Base-by-base conservation (phyloP, 2,329 filamentous ascomycete species). In the Fusarium palustre region DNA sequence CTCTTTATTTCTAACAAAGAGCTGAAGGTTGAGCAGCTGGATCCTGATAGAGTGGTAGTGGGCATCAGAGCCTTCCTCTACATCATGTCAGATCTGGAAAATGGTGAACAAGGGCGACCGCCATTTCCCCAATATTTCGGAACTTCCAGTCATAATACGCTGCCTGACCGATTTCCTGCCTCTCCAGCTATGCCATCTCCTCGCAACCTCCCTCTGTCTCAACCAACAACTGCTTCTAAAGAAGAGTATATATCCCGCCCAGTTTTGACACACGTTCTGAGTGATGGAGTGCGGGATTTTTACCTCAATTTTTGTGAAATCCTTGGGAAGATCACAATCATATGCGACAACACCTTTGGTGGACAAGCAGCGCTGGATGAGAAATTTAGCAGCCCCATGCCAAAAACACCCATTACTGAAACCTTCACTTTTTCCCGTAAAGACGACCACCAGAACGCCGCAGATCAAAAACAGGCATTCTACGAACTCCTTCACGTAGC, bases 31-130 rank as follows among this genome's bases (percentile, higher is more conserved):
- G 96, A 98, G 76, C 93, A 97, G 75, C 86, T 99, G 66, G 96
- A 99, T 66, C 96, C 97, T 1, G 97, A 99, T 76, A 91, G 93
- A 74, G 97, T 97, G 81, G 95, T 98, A n/a, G 92, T 99, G 72
- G 96, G 94, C 4, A 99, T 99, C 67, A 89, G 94, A 67, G 92
- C 96, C 5, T 99, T 98, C 77, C 85, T 99, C 30, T 92, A 92
- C 33, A 93, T 98, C 71, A 95, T 99, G 88, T 88, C 92, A 1
- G 96, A 99, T 77, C 84, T 98, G 28, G 96, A 99, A 78, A 95
- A 91, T 68, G 91, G 91, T 28, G 91, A 94, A 49, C 86, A 89
- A 67, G 87, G 90, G 15, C 87, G 87, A 25, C 96, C 96, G 4
- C 92, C 94, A 0, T 97, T 98, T 71, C 96, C 96, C 2, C 88